These are phyloP conservation scores for Asclepias syriaca DNA, from an alignment of 257 asterid species.

Conservation along the genomic window DNA sequence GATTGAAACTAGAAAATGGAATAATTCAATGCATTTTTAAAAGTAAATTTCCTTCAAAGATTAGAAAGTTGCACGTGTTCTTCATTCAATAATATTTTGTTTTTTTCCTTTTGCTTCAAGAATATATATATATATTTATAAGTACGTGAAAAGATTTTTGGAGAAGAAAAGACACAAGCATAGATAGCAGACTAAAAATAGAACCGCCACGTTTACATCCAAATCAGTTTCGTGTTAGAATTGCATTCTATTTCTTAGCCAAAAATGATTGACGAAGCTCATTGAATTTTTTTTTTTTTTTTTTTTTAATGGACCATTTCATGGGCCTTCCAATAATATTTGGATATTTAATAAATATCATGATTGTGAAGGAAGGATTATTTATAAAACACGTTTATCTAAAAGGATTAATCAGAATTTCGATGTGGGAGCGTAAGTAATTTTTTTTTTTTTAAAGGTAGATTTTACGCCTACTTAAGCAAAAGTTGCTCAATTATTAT, in stretches of 20 bases:
- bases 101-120: neutral
- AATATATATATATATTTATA: too few relatives aligned
- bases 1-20: neutral
- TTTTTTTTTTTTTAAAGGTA: too few relatives aligned
- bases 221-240: neutral
- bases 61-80: constrained; percentile 2
- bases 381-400: too few relatives aligned
- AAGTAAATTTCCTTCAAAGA: neutral
- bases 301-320: too few relatives aligned
- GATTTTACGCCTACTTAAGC: too few relatives aligned
- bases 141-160: neutral
- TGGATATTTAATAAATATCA: too few relatives aligned
- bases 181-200: neutral
- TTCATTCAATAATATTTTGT: neutral
- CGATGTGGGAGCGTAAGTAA: too few relatives aligned
- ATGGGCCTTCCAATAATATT: too few relatives aligned
- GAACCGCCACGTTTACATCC: neutral
- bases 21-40: constrained; percentile 15
- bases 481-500: too few relatives aligned
- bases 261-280: neutral
- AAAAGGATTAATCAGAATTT: too few relatives aligned
- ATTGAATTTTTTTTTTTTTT: too few relatives aligned
- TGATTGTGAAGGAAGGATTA: too few relatives aligned
- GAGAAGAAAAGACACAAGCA: neutral
- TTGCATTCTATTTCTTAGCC: neutral